Conservation (phyloP, 2,329 filamentous ascomycete species). For the Aspergillus fijiensis region DNA sequence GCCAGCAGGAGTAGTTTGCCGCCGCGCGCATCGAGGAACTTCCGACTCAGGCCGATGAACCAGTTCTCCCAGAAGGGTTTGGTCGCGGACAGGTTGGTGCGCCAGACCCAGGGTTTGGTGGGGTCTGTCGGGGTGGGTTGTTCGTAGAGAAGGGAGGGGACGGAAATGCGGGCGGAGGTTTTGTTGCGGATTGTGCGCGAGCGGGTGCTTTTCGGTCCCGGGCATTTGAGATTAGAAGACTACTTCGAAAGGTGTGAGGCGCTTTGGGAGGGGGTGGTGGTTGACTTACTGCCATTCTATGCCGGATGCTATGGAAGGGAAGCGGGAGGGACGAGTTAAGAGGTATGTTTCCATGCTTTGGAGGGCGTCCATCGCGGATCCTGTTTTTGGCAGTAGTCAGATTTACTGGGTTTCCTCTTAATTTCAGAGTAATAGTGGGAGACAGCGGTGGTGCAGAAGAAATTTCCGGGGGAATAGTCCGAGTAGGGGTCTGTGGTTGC, state of each 20-base stretch:
- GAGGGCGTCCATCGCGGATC: constrained; percentile 90
- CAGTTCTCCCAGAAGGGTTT: constrained; percentile 92
- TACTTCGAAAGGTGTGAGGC: no score
- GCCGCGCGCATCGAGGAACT: constrained; percentile 77
- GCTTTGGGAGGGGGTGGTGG: not conserved
- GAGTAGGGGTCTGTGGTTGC: no score
- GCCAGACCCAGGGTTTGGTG: constrained; percentile 71
- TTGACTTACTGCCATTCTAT: constrained; percentile 80
- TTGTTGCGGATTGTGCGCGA: constrained; percentile 83
- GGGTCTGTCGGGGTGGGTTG: constrained; percentile 36
- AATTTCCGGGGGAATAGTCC: no score
- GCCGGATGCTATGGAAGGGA: constrained; percentile 72
- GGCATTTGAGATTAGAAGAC: not conserved
- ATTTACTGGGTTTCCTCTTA: not conserved
- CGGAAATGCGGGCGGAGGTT: constrained; percentile 79
- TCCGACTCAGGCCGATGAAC: constrained; percentile 84
- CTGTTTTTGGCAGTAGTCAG: constrained; percentile 27
- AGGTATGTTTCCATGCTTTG: constrained; percentile 93
- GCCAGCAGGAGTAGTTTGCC: constrained; percentile 84
- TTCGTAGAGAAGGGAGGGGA: constrained; percentile 71
- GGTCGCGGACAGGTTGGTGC: constrained; percentile 78
- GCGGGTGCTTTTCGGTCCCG: constrained; percentile 54
- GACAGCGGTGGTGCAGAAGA: no score
- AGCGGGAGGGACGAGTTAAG: constrained; percentile 73
- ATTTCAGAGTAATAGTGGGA: no score